Conservation (phyloP, 257 asterid species). For the Orobanche coerulescens region DNA sequence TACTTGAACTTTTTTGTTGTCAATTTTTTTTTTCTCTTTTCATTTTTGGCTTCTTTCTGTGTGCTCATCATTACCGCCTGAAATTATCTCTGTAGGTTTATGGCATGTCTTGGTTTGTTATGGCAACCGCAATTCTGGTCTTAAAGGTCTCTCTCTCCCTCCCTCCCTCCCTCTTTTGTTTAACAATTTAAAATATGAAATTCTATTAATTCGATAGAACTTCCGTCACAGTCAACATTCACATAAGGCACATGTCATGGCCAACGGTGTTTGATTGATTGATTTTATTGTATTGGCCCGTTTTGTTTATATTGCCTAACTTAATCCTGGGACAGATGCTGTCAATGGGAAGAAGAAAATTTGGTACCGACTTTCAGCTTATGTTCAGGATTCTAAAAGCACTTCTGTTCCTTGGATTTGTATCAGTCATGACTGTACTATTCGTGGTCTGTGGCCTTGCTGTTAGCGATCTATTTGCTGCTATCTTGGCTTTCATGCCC, state of each 20-base stretch:
- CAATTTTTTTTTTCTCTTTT: background rate
- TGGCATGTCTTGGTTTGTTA: conserved; percentile 95
- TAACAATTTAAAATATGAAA: background rate
- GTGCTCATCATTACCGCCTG: conserved; percentile 19
- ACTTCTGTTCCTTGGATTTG: conserved; percentile 79
- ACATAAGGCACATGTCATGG: no score
- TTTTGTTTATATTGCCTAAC: no score
- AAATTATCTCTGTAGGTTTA: conserved; percentile 52
- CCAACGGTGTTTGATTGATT: background rate
- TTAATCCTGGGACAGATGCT: no score
- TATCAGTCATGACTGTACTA: conserved; percentile 86
- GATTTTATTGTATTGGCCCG: no score
- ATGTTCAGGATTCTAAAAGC: conserved; percentile 97
- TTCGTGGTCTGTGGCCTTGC: conserved; percentile 73
- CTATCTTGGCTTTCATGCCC: conserved; percentile 90
- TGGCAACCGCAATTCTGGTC: conserved; percentile 66
- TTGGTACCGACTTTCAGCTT: conserved; percentile 94
- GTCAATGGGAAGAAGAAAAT: conserved; percentile 90
- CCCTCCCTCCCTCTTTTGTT: background rate
- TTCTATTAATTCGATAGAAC: background rate
- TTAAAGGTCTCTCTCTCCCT: conserved; percentile 49
- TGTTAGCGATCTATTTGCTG: conserved; percentile 70
- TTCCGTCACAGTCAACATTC: background rate
- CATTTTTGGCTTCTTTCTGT: background rate
- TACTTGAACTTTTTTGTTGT: conserved; percentile 54